Percentiles rank a stretch among this genome's conserved stretches.
phyloP scores from a whole-genome alignment of 2,329 filamentous ascomycete genomes.

The Scorias spongiosa region DNA sequence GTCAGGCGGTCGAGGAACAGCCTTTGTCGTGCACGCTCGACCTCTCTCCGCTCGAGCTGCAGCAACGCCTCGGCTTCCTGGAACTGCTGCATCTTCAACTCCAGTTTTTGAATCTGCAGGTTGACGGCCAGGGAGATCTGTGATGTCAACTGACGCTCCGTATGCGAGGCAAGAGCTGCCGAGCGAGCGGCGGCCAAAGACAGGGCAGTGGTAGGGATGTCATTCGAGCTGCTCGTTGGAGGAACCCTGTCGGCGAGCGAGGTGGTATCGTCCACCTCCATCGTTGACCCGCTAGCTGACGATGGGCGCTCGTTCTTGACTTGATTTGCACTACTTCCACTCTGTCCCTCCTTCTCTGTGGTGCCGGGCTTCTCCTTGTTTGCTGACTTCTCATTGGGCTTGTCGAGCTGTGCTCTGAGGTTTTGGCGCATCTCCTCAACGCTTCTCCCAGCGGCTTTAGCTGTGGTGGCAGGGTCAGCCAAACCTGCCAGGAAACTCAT shows the following conservation, averaged over 20 bases:
- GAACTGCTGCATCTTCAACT: slow-evolving; percentile 91
- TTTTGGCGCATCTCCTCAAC: slow-evolving; percentile 73
- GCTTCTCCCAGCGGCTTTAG: slow-evolving; percentile 76
- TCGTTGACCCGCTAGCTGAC: slow-evolving; percentile 27
- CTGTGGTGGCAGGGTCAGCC: slow-evolving; percentile 77
- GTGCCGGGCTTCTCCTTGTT: slow-evolving; percentile 39
- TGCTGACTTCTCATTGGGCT: slow-evolving; percentile 39
- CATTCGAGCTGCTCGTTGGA: slow-evolving; percentile 15
- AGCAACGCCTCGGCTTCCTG: slow-evolving; percentile 88
- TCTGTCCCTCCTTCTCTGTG: slow-evolving; percentile 3
- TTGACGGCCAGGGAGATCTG: slow-evolving; percentile 87
- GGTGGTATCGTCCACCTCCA: slow-evolving; percentile 44
- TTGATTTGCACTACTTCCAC: slow-evolving; percentile 31
- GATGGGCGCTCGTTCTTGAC: slow-evolving; percentile 32
- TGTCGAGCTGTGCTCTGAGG: slow-evolving; percentile 54
- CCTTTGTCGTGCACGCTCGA: slow-evolving; percentile 83
- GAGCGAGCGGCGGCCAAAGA: slow-evolving; percentile 75
- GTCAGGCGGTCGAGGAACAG: slow-evolving; percentile 82
- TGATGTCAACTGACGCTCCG: slow-evolving; percentile 91
- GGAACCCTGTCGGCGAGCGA: slow-evolving; percentile 34
- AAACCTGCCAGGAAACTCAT: slow-evolving; percentile 86
- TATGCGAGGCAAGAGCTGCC: slow-evolving; percentile 79
- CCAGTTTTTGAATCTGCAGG: slow-evolving; percentile 84
- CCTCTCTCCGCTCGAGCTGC: slow-evolving; percentile 78
- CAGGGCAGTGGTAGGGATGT: slow-evolving; percentile 58